A percentile compares a stretch with the other conserved stretches of the same genome.
Evolutionary conservation across 1,284 basidiomycete species (phyloP).

Genomic region (Earliella scabrosa): DNA sequence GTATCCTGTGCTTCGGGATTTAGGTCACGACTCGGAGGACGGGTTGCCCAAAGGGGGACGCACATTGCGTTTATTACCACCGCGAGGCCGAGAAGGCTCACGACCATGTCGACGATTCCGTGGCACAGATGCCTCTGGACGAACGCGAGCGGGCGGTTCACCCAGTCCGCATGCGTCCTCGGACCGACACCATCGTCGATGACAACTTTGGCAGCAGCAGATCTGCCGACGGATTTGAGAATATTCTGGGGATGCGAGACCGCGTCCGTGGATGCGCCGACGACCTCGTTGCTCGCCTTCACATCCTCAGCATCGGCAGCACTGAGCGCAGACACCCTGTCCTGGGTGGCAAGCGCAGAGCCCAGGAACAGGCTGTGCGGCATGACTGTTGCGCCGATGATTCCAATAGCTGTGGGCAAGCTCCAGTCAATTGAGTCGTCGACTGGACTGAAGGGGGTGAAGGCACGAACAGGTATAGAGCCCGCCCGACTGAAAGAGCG

Average conservation of each 20-base stretch:
- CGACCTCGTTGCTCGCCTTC: neutral
- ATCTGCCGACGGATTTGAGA: neutral
- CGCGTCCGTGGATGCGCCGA: neutral
- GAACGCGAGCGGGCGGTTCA: constrained; percentile 71
- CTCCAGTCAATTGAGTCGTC: too few species aligned
- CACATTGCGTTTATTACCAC: constrained; percentile 86
- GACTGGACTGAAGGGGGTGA: constrained; percentile 2
- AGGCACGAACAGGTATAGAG: constrained; percentile 75
- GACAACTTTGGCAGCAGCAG: too few species aligned
- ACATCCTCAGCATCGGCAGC: too few species aligned
- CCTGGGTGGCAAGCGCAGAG: constrained; percentile 83
- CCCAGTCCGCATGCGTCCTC: constrained; percentile 34
- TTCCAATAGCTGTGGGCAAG: constrained; percentile 67
- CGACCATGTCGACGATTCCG: constrained; percentile 67
- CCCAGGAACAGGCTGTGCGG: constrained; percentile 93
- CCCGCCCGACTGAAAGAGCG: constrained; percentile 61
- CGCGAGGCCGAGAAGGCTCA: constrained; percentile 77
- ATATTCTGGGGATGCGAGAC: neutral
- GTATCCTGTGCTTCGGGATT: constrained; percentile 48
- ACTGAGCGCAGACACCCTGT: constrained; percentile 53
- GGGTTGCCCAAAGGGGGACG: constrained; percentile 15
- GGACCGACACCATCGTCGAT: neutral
- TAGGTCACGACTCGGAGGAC: neutral
- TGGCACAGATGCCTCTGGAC: constrained; percentile 81
- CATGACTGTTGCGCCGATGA: constrained; percentile 86